Evolutionary conservation across 768 basidiomycete species (phyloP), one percentile per base, ranked within the genome.

Genomic region (Gymnopilus junonius): DNA sequence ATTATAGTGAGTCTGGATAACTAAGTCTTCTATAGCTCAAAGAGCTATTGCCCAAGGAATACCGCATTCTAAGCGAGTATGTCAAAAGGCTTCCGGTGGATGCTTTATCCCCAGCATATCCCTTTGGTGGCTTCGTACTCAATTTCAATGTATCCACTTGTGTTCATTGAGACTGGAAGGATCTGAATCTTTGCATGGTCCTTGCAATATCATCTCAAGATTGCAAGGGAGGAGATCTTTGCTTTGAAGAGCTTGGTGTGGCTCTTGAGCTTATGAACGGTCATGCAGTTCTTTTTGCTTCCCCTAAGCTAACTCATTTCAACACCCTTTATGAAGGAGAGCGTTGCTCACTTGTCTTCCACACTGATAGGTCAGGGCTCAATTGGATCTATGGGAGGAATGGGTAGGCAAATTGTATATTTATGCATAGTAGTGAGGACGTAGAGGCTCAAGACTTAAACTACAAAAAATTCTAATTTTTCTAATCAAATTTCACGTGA

Each of bases 191-290:
- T 12, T 76, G 75, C 62, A 55, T 74, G n/a, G 64, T 76, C 29
- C 61, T 73, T 21, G 56, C 58, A 17, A 59, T 71, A 31, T 57
- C 64, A 5, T 42, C 40, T 42, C 12, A 42, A 42, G 57, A 68
- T 35, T 73, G 68, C 57, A 39, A 55, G 51, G 74, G 72, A 34
- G 75, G 74, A 10, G 70, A 74, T n/a, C 37, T 75, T 1, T 46
- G 55, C 23, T 55, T 75, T 3, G 48, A 62, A 57, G 72, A 76
- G 55, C 57, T 60, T 23, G 73, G 74, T 25, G 43, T 75, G 15
- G 66, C 68, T 17, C 23, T 75, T 27, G 48, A 66, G 5, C 21
- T 68, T 0, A 35, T 54, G 5, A 32, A 58, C 37, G 71, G 71
- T 40, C 70, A 76, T 61, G 34, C 65, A 0, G 15, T 70, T 20